Percentiles rank a stretch among this genome's conserved stretches.
Conservation (phyloP, 306 rosid species). For the Abrus pulchellus region DNA sequence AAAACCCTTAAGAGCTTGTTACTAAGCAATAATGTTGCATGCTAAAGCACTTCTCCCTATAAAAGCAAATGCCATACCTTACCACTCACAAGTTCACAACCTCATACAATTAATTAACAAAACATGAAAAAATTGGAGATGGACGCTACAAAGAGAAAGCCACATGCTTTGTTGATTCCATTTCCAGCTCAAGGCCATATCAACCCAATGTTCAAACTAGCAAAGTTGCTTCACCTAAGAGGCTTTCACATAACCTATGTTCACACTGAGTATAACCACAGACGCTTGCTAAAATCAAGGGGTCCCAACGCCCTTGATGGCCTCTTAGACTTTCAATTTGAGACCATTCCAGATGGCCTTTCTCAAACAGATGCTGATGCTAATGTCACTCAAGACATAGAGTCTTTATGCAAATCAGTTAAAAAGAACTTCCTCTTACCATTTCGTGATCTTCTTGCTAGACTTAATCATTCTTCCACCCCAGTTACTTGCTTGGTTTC, state of each 20-base stretch:
- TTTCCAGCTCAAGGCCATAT: slow-evolving; percentile 46
- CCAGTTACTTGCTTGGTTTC: slow-evolving; percentile 23
- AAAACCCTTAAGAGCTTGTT: no score
- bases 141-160: slow-evolving; percentile 57
- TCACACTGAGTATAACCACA: slow-evolving; percentile 43
- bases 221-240: slow-evolving; percentile 34
- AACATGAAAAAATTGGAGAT: slow-evolving; percentile 3
- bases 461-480: slow-evolving; percentile 35
- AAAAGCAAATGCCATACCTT: no score
- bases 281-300: slow-evolving; percentile 21
- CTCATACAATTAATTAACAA: not conserved
- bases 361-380: not conserved
- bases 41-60: no score
- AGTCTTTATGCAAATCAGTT: slow-evolving; percentile 28
- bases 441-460: slow-evolving; percentile 27
- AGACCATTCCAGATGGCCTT: slow-evolving; percentile 31
- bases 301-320: not conserved
- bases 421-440: not conserved
- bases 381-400: slow-evolving; percentile 41
- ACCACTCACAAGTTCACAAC: no score
- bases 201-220: slow-evolving; percentile 31
- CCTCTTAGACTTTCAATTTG: not conserved
- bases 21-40: no score
- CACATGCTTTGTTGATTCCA: slow-evolving; percentile 39
- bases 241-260: slow-evolving; percentile 52